Base-by-base conservation (phyloP, 2,329 filamentous ascomycete species). In the Epichloe glyceriae region DNA sequence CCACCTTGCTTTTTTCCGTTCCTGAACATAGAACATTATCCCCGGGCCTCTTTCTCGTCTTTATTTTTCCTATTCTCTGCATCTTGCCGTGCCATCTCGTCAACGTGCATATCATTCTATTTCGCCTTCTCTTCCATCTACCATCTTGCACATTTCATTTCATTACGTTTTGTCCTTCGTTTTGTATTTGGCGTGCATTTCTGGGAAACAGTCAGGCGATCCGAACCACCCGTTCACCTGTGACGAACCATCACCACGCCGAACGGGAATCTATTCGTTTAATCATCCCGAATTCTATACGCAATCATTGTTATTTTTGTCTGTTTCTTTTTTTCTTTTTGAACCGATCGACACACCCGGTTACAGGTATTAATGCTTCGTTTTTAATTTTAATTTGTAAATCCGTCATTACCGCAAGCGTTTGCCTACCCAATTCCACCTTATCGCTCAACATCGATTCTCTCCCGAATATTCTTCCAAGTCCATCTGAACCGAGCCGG, bases 341-440 rank as follows among this genome's bases (percentile, higher is more conserved):
- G 37, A 15, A 22, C 17, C n/a, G 15, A 19, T 52, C 38, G 26
- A 40, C 50, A 22, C 38, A 20, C 14, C 22, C 20, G 43, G 12
- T n/a, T 22, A 8, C 4, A 12, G 11, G 10, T 49, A 34, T 50
- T 45, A 49, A 54, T 54, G 51, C 49, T 52, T 50, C 43, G 38
- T 54, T 41, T 33, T 55, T 54, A 55, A 54, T 30, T 50, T 38
- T 55, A 55, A 54, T 54, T 37, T 47, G n/a, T 37, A 46, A 52
- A 52, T 54, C 33, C 30, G 15, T 20, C 40, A 8, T 49, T 44
- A 17, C 12, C 33, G 37, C 35, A 19, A 42, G 40, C 22, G 22
- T 37, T 34, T 26, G 34, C 34, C 19, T 33, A 38, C 15, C 30
- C 20, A 22, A 22, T 38, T 26, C 15, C 41, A 35, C 7, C 10